Evolutionary conservation across 352 stramenopile species (phyloP), one percentile per base, ranked within the genome.

Genomic region (Thraustochytrium striatum): DNA sequence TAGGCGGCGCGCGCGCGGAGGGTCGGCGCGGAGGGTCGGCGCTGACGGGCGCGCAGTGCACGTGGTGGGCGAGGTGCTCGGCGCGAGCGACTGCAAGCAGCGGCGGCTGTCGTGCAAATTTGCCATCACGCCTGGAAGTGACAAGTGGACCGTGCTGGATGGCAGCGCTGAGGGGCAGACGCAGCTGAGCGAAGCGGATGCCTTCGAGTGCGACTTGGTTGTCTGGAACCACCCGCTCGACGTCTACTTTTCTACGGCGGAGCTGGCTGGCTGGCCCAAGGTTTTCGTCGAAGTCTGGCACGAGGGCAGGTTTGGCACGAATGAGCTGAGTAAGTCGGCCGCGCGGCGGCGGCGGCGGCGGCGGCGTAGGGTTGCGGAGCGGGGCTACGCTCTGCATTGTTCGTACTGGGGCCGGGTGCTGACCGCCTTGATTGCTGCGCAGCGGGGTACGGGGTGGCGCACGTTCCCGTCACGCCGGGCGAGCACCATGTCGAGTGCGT

Each of bases 131-230:
- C 19, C 65, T 21, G 65, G 39, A 8, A 61, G 32, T 25, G 65
- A 75, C 1, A 61, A 72, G 65, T 75, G 65, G 65, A 41, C 44
- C 8, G n/a, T 61, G n/a, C 65, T 75, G 21, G 65, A 75, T 75
- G 65, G 65, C 8, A 28, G 13, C 21, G 25, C 68, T 36, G 16
- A 41, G n/a, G 65, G 65, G 11, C 65, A 75, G 47, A 75, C 65
- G 65, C 65, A 75, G 36, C 47, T 75, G n/a, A 62, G 65, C 47
- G 11, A 61, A 21, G 35, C 65, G 30, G 39, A 61, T 16, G 61
- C 38, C 38, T 70, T 70, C 30, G 13, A 70, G 38, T 30, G 16
- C 7, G 52, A 61, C 52, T 19, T 61, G 21, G 65, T 58, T 72
- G 50, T 50, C 11, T 75, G 65, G 65, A 75, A 75, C 36, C 65